phyloP scores from a whole-genome alignment of 495 filamentous ascomycete genomes.

The Mytilinidion resinicola region DNA sequence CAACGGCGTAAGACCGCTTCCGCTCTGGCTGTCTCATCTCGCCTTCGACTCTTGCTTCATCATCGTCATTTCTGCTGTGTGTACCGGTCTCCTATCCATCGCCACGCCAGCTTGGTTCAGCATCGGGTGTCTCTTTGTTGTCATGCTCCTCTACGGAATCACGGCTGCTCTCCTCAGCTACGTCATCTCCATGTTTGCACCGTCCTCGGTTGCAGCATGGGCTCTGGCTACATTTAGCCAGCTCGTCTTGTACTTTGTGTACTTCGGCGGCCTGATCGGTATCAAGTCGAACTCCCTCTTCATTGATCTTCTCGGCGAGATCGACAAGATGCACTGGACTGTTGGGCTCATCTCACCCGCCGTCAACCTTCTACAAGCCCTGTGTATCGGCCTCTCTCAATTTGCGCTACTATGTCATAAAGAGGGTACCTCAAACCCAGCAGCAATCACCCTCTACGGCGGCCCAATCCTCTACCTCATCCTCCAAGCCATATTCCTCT shows the following conservation, averaged over 20 bases:
- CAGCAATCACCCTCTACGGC: conserved; percentile 64
- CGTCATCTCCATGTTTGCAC: conserved; percentile 62
- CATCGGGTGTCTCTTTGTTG: conserved; percentile 67
- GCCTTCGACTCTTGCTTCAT: conserved; percentile 72
- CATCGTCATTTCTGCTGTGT: conserved; percentile 52
- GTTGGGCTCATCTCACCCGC: conserved; percentile 63
- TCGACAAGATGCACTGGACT: conserved; percentile 61
- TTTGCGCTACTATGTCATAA: conserved; percentile 65
- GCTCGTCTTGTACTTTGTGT: conserved; percentile 26
- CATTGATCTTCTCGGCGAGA: conserved; percentile 50
- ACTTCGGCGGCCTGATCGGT: conserved; percentile 47
- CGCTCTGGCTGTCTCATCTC: conserved; percentile 71
- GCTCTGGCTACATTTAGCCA: conserved; percentile 70
- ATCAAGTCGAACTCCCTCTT: conserved; percentile 64
- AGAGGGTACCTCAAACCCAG: conserved; percentile 58
- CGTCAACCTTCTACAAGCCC: conserved; percentile 58
- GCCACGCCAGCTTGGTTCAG: conserved; percentile 61
- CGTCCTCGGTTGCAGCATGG: conserved; percentile 65
- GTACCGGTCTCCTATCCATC: conserved; percentile 52
- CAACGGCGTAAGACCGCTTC: conserved; percentile 56
- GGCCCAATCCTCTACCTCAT: conserved; percentile 77
- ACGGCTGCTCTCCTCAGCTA: conserved; percentile 66
- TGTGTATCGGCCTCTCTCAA: conserved; percentile 70
- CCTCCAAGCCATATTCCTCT: conserved; percentile 43
- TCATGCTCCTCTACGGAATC: conserved; percentile 70